Evolutionary conservation across 306 rosid genomes (phyloP), one percentile per base, ranked within the genome.

Genomic region (Trifolium pratense): DNA sequence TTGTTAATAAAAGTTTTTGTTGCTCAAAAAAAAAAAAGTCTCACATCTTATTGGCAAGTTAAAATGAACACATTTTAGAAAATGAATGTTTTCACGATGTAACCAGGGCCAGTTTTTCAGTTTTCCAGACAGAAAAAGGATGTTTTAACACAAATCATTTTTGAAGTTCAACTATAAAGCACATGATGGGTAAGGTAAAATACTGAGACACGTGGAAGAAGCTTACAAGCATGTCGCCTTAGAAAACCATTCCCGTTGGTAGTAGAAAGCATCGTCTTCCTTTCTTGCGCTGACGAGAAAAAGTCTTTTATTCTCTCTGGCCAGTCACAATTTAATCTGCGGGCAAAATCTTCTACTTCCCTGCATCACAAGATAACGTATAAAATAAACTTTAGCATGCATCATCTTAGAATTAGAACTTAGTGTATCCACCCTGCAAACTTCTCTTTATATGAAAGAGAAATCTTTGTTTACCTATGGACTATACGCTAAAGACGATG

Each of bases 311-410:
- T 89, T 82, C 97, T 91, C 81, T 89, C 90, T 15, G 97, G 94
- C 99, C 99, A 91, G 74, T 86, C 90, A 53, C 97, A 91, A 84
- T 91, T 91, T 81, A 95, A 83, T 84, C 95, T 90, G 63, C 97
- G 92, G 9, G 96, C 91, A 73, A 95, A 95, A 86, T 91, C 99
- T 85, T 88, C 96, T 64, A 95, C 99, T 82, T 95, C 99, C 88
- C 99, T 95, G 86, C 76, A 73, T 76, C 78, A 57, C 73, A 81
- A 66, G 76, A 55, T 80, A 31, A 11, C 46, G 32, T 64, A 4
- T 20, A 16, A 70, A 52, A 66, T 20, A 53, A 46, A 58, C 65
- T 57, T 74, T 64, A 51, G 78, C 1, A 3, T n/a, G 55, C 55
- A 36, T 14, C 37, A 18, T 68, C 46, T 42, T 40, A 17, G 45